These are phyloP conservation scores for Dactylellina haptotyla DNA, from an alignment of 2,329 filamentous ascomycete genomes.

Conservation along the genomic window DNA sequence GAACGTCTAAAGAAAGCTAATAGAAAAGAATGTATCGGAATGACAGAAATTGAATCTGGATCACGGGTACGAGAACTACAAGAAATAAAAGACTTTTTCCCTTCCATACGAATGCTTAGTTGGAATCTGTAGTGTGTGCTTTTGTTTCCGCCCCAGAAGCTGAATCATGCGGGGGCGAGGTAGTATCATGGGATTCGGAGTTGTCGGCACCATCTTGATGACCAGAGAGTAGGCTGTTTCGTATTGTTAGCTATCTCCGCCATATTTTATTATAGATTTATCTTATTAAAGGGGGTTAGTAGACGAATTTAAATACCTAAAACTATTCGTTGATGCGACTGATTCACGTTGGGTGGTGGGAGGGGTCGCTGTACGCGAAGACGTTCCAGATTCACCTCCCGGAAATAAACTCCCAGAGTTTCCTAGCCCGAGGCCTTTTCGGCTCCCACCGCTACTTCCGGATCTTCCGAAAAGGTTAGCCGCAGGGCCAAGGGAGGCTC, in stretches of 20 bases:
- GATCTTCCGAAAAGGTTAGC: slow-evolving; percentile 93
- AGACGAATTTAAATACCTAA: slow-evolving; percentile 86
- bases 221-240: slow-evolving; percentile 21
- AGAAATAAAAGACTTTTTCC: slow-evolving; percentile 45
- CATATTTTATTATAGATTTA: slow-evolving; percentile 25
- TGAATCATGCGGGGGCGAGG: slow-evolving; percentile 30
- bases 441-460: slow-evolving; percentile 72
- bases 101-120: slow-evolving; percentile 2
- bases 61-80: slow-evolving; percentile 6
- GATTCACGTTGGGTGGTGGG: slow-evolving; percentile 71
- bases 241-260: background rate
- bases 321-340: slow-evolving; percentile 83
- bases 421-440: slow-evolving; percentile 75
- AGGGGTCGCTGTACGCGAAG: slow-evolving; percentile 89
- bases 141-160: slow-evolving; percentile 27
- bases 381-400: slow-evolving; percentile 84
- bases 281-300: slow-evolving; percentile 58
- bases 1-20: slow-evolving; percentile 15
- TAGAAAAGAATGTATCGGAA: slow-evolving; percentile 16
- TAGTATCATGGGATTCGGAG: slow-evolving; percentile 48
- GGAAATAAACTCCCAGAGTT: slow-evolving; percentile 74
- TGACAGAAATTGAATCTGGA: slow-evolving; percentile 33
- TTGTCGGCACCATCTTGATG: slow-evolving; percentile 52
- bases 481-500: slow-evolving; percentile 76
- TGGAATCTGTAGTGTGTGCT: slow-evolving; percentile 31